Evolutionary conservation across 257 asterid species (phyloP).

Genomic region (Scutellaria baicalensis): DNA sequence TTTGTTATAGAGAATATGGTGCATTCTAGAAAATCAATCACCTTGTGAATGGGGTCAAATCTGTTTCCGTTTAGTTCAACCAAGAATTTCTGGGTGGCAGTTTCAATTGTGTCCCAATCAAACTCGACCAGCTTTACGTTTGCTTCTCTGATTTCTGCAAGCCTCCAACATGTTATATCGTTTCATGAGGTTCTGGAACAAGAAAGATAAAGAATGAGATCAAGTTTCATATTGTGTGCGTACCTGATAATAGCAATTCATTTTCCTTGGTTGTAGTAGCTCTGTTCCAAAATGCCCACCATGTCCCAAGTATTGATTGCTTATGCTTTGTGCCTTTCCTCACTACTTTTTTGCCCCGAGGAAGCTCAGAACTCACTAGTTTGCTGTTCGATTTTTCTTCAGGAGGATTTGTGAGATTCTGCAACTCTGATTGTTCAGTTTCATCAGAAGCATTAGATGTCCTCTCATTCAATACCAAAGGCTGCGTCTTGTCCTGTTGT

Average conservation of each 20-base stretch:
- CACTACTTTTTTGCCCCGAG: constrained; percentile 1
- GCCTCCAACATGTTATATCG: no score
- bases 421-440: background rate
- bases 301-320: constrained; percentile 9
- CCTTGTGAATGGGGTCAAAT: no score
- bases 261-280: constrained; percentile 13
- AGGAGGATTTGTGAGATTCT: background rate
- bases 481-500: constrained; percentile 25
- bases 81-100: background rate
- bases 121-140: background rate
- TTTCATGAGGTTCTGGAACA: no score
- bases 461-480: background rate
- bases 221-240: background rate
- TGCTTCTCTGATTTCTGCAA: no score
- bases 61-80: no score
- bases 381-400: background rate
- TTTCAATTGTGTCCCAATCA: background rate
- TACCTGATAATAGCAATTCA: constrained; percentile 15
- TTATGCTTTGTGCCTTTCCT: constrained; percentile 10
- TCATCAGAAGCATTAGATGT: background rate
- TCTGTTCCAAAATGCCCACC: constrained; percentile 26
- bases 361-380: background rate
- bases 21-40: no score
- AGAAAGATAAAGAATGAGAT: background rate
- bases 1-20: no score